These are phyloP conservation scores for Eucalyptus globulus DNA, from an alignment of 345 rosid genomes.

Conservation along the genomic window DNA sequence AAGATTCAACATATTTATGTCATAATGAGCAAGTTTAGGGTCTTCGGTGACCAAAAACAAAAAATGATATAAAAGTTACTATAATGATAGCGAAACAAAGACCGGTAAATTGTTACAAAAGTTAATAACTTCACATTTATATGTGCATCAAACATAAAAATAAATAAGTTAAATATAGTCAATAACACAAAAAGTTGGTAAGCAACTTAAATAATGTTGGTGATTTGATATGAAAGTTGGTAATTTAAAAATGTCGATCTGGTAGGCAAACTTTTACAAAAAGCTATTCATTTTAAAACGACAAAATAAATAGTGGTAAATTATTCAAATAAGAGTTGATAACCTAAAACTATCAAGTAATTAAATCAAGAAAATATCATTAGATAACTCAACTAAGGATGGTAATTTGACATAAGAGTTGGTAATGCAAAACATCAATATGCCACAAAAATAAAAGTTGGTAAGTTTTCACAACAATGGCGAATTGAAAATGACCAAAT, in stretches of 20 bases:
- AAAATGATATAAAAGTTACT: rapidly evolving
- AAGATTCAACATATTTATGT: too few relatives aligned
- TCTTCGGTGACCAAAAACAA: rapidly evolving
- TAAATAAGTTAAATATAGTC: background rate
- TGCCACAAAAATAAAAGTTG: background rate
- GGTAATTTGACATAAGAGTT: background rate
- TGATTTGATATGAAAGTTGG: background rate
- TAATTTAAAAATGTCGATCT: background rate
- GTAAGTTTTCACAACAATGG: background rate
- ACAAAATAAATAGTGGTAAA: background rate
- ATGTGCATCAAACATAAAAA: background rate
- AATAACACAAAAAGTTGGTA: background rate
- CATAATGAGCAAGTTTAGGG: too few relatives aligned
- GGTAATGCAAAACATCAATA: background rate
- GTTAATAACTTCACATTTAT: background rate
- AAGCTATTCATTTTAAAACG: background rate
- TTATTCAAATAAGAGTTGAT: background rate
- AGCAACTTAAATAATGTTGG: background rate
- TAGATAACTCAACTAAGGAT: background rate
- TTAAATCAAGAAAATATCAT: background rate
- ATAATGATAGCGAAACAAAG: rapidly evolving
- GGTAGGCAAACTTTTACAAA: background rate
- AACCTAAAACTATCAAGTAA: background rate
- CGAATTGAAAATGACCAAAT: background rate
- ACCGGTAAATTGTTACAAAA: background rate